Base-by-base conservation (phyloP, 208 protist genomes). In the Trypanosomatidae sp. region DNA sequence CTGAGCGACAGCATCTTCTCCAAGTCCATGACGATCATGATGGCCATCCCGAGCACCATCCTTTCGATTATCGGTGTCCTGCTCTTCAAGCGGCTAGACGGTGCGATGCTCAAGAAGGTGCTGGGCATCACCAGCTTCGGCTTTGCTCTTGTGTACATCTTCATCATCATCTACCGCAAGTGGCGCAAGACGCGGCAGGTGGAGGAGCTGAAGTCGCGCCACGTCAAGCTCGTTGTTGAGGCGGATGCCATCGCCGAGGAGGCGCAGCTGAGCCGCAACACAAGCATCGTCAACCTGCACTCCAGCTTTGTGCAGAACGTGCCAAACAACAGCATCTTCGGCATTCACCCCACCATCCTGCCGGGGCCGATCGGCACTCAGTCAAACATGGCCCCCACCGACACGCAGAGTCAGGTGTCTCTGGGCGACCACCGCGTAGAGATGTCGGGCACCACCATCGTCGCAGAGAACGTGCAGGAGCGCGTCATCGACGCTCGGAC, bases 1-100 rank as follows among this genome's bases (percentile, higher is more conserved):
- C 62, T 79, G 13, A 80, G 77, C 62, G 76, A 85, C 43, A 86
- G 86, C 73, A 77, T 91, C 64, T 91, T 91, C 78, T 88, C 83
- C 15, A 80, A 75, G 65, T 47, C 68, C 52, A 86, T 91, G 80
- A 79, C 77, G 50, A 74, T 88, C 53, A 82, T 84, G 74, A 91
- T 91, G 86, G 81, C 86, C 33, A 66, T 86, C n/a, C 81, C 86
- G 22, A 86, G 79, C 62, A 81, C 81, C 44, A 74, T 86, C n/a
- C 69, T 86, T 15, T 72, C 80, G 22, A 73, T 91, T 9, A 56
- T 86, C 15, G 86, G 86, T 69, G 77, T 87, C 46, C 53, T 81
- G 44, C 69, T 87, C 17, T 86, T 82, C 68, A 78, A 53, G 43
- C 39, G 53, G 28, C 71, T 85, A 2, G 49, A 76, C 65, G 62